Base-by-base conservation (phyloP, 1,139 yeast genomes). In the Geotrichum carabidarum region DNA sequence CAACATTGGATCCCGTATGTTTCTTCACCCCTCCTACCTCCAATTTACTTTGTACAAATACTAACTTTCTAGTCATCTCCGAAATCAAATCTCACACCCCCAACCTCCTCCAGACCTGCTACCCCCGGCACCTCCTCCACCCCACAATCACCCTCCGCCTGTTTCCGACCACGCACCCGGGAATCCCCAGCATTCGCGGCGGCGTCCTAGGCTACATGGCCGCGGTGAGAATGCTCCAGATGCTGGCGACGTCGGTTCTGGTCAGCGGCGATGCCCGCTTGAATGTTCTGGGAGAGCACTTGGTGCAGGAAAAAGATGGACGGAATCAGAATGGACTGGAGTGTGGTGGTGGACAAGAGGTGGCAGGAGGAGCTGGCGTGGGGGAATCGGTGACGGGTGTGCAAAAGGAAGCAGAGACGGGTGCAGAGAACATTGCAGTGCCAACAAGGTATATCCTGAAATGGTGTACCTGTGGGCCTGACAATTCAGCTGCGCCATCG, bases 231-330 rank as follows among this genome's bases (percentile, higher is more conserved):
- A 47, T 46, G 44, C 36, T 56, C 4, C 58, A 53, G 36, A 32
- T 55, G 32, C 12, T 53, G 27, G 56, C 40, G 4, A 51, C 56
- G 17, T 17, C 51, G 27, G 46, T 63, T 8, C 35, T 57, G 31
- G 36, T 53, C 18, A 57, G 60, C 17, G 60, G 54, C 41, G 48
- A 53, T 18, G 46, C 55, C 37, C 37, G 53, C 14, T 47, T 44
- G 44, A 55, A 54, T 18, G 34, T 47, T 14, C 35, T 51, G 8
- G 53, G 46, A n/a, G 49, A 48, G 48, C 45, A 52, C 22, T 36
- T 47, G 32, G 41, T 51, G 34, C 44, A 35, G 42, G 52, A 38
- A 37, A 35, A 49, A 18, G n/a, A 17, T 58, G 41, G 31, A 2
- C 18, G 35, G 5, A 5, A 22, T 22, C 27, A 22, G 27, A 22